Percentiles rank a stretch among this genome's conserved stretches.
These are phyloP conservation scores for Arabidopsis hybrid DNA, from an alignment of 441 rosid genomes.

Conservation along the genomic window DNA sequence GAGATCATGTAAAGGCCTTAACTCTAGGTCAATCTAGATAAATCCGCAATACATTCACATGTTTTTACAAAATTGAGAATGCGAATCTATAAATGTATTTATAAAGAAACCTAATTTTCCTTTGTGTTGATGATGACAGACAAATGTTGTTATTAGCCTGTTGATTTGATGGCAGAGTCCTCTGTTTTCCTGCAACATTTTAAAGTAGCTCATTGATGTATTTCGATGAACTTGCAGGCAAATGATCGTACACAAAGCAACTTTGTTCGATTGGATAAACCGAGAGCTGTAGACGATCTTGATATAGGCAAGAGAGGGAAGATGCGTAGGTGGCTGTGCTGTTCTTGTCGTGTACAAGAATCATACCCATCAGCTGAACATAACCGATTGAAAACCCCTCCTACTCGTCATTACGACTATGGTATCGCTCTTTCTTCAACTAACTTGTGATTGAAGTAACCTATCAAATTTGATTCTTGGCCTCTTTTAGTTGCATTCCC, in stretches of 20 bases:
- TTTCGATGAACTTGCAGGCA: constrained; percentile 51
- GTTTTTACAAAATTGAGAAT: not conserved
- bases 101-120: not conserved
- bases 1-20: not conserved
- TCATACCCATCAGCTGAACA: constrained; percentile 59
- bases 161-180: constrained; percentile 12
- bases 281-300: constrained; percentile 50
- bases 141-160: constrained; percentile 13
- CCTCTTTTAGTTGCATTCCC: not conserved
- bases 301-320: constrained; percentile 66
- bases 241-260: constrained; percentile 59
- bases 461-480: constrained; percentile 13
- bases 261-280: constrained; percentile 60
- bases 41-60: not conserved
- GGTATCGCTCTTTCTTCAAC: constrained; percentile 49
- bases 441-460: not conserved
- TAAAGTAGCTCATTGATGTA: not conserved
- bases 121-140: not conserved
- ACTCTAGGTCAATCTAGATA: not conserved
- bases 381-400: constrained; percentile 63
- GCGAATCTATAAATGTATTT: not conserved
- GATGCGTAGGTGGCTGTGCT: constrained; percentile 96
- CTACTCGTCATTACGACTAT: constrained; percentile 51
- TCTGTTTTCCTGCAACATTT: not conserved
- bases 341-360: constrained; percentile 82